A percentile compares a stretch with the other conserved stretches of the same genome.
phyloP scores from a whole-genome alignment of 371 early-diverging fungal genomes.

The Mortierella sp. region DNA sequence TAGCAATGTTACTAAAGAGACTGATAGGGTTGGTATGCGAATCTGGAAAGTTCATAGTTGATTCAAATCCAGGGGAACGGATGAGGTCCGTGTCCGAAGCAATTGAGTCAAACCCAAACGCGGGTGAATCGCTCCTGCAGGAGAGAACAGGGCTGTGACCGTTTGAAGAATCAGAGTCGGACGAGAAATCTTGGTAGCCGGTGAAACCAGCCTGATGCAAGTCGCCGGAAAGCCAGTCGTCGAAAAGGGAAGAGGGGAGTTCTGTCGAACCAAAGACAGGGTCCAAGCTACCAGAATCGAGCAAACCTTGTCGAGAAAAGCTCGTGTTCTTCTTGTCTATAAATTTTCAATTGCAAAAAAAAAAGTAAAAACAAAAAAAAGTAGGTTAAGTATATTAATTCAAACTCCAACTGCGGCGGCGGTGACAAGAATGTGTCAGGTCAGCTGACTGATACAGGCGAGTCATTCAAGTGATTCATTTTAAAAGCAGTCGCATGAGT shows the following conservation, averaged over 20 bases:
- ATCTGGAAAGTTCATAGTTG: slow-evolving; percentile 34
- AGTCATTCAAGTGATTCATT: slow-evolving; percentile 7
- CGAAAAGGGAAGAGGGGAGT: slow-evolving; percentile 49
- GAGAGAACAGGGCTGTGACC: slow-evolving; percentile 26
- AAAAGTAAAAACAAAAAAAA: slow-evolving; percentile 6
- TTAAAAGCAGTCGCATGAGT: background rate
- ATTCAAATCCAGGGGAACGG: slow-evolving; percentile 20
- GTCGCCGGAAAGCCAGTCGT: slow-evolving; percentile 55
- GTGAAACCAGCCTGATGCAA: slow-evolving; percentile 42
- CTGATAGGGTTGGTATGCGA: background rate
- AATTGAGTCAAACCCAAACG: slow-evolving; percentile 50
- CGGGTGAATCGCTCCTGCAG: slow-evolving; percentile 40
- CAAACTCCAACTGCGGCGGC: background rate
- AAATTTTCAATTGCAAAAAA: background rate
- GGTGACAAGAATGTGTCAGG: slow-evolving; percentile 28
- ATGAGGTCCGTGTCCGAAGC: slow-evolving; percentile 43
- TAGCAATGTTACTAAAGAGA: slow-evolving; percentile 10
- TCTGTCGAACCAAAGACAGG: slow-evolving; percentile 26
- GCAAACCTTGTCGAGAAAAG: slow-evolving; percentile 18
- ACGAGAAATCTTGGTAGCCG: slow-evolving; percentile 27
- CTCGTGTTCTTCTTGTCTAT: slow-evolving; percentile 12
- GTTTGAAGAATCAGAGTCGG: slow-evolving; percentile 28
- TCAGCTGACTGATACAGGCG: slow-evolving; percentile 24
- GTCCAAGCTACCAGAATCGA: slow-evolving; percentile 39
- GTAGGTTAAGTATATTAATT: background rate